These are phyloP conservation scores for Mortierella hygrophila DNA, from an alignment of 192 early-diverging fungal species.

Conservation along the genomic window DNA sequence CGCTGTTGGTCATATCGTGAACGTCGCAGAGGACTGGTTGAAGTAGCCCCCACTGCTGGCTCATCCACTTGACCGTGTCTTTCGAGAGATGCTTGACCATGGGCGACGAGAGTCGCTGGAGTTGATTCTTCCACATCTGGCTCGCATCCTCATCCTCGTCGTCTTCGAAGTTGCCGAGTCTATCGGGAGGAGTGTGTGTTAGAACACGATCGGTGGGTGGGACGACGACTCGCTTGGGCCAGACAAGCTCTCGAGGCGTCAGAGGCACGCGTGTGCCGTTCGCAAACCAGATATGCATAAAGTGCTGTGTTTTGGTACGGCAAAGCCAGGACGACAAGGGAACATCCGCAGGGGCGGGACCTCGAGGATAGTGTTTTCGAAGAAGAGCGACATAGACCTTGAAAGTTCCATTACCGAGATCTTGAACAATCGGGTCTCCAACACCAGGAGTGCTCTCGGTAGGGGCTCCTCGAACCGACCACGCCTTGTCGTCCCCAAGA, in stretches of 20 bases:
- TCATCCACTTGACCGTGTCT: not conserved
- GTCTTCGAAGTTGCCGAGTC: not conserved
- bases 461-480: not conserved
- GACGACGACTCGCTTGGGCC: not conserved
- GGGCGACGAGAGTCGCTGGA: not conserved
- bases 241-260: conserved; percentile 15
- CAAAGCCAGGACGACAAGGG: conserved; percentile 6
- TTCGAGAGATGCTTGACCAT: not conserved
- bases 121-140: not conserved
- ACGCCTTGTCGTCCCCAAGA: not conserved
- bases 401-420: conserved; percentile 25
- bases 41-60: not conserved
- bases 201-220: not conserved
- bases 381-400: conserved; percentile 5
- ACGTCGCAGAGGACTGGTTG: conserved; percentile 10
- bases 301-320: not conserved
- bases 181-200: not conserved
- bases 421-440: conserved; percentile 2
- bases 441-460: not conserved
- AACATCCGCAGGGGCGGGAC: not conserved
- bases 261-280: conserved; percentile 16
- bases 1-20: not conserved
- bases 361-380: not conserved
- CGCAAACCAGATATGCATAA: conserved; percentile 30
- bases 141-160: not conserved